phyloP scores from a whole-genome alignment of 805 yeast genomes.

The Cyberlindnera saturnus region DNA sequence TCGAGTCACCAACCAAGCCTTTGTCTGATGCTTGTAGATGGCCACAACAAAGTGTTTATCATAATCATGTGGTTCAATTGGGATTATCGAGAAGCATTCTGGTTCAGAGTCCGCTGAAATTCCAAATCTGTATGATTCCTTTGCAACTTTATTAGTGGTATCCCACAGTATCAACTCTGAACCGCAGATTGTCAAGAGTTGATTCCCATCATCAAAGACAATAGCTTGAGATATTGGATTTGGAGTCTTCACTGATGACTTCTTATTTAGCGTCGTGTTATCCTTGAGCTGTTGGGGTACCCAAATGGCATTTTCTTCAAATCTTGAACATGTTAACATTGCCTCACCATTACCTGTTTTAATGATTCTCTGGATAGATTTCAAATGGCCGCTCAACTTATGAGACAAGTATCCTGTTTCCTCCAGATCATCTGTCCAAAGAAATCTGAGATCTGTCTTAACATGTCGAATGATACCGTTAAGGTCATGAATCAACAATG shows the following conservation, averaged over 20 bases:
- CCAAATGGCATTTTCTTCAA: slow-evolving; percentile 62
- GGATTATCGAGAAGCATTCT: slow-evolving; percentile 30
- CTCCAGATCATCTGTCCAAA: slow-evolving; percentile 8
- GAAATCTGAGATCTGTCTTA: slow-evolving; percentile 22
- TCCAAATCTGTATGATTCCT: slow-evolving; percentile 15
- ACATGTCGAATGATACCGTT: slow-evolving; percentile 32
- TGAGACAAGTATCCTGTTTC: slow-evolving; percentile 32
- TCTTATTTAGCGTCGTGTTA: slow-evolving; percentile 31
- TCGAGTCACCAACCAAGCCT: slow-evolving; percentile 34
- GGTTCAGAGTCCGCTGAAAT: slow-evolving; percentile 11
- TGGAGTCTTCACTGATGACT: slow-evolving; percentile 38
- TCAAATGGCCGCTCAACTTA: slow-evolving; percentile 80
- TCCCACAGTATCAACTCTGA: slow-evolving; percentile 54
- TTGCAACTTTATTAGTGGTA: slow-evolving; percentile 31
- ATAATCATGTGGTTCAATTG: slow-evolving; percentile 26
- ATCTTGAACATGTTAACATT: slow-evolving; percentile 53
- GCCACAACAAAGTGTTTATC: slow-evolving; percentile 43
- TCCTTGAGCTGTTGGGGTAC: slow-evolving; percentile 31
- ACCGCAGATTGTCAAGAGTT: slow-evolving; percentile 40
- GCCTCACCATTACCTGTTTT: slow-evolving; percentile 65
- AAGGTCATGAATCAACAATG: slow-evolving; percentile 42
- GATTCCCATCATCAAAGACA: slow-evolving; percentile 41
- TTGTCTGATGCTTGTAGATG: slow-evolving; percentile 35
- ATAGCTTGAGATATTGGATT: slow-evolving; percentile 43
- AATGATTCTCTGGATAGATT: slow-evolving; percentile 62